Conservation (phyloP, 306 rosid species). For the Sindora glabra region DNA sequence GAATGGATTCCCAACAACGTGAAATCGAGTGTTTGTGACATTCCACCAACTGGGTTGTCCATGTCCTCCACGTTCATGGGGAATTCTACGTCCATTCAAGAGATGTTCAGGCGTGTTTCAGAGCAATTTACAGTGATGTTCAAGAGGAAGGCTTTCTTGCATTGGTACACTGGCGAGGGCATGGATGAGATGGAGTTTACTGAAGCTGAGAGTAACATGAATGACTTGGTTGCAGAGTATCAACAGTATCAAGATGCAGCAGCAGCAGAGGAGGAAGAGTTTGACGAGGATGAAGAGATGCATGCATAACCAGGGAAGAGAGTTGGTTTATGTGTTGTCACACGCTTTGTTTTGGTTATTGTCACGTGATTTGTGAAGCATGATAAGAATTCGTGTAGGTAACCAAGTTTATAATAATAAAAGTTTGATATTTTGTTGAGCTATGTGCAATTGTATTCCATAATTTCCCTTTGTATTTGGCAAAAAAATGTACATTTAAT, state of each 20-base stretch:
- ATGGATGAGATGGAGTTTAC: constrained; percentile 88
- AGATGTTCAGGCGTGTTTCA: constrained; percentile 68
- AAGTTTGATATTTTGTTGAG: too few species aligned
- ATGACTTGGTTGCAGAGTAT: constrained; percentile 71
- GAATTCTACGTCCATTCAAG: constrained; percentile 66
- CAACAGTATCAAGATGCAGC: constrained; percentile 72
- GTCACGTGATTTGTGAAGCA: too few species aligned
- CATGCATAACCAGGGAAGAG: not conserved
- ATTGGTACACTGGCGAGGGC: constrained; percentile 80
- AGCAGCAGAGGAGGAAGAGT: constrained; percentile 36
- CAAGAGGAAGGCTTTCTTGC: constrained; percentile 75
- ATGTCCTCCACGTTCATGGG: constrained; percentile 87
- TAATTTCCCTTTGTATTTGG: too few species aligned
- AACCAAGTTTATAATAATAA: too few species aligned
- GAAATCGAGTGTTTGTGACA: constrained; percentile 72
- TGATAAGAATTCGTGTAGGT: too few species aligned
- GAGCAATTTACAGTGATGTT: constrained; percentile 82
- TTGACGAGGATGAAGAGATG: constrained; percentile 27
- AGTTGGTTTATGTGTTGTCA: too few species aligned
- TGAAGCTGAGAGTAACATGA: constrained; percentile 78
- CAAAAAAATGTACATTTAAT: too few species aligned
- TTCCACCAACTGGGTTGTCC: constrained; percentile 64
- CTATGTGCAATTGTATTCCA: too few species aligned
- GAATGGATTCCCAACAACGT: constrained; percentile 84
- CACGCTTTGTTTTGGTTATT: too few species aligned